Conservation (phyloP, 345 rosid species). For the Laguncularia racemosa region DNA sequence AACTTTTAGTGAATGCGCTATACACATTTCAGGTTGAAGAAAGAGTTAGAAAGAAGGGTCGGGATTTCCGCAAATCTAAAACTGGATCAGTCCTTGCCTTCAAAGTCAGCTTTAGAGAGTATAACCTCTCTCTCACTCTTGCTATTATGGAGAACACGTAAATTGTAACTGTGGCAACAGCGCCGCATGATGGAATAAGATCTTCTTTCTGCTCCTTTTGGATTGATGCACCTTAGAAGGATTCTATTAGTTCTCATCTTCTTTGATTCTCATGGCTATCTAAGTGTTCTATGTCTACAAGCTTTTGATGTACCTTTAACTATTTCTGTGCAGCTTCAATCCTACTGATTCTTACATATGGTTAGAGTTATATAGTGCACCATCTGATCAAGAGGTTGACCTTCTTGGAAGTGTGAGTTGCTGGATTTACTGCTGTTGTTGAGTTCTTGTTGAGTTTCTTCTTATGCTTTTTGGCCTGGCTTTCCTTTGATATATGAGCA, state of each 20-base stretch:
- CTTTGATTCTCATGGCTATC: not conserved
- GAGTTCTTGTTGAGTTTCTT: not conserved
- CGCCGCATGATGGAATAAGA: not conserved
- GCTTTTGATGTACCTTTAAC: not conserved
- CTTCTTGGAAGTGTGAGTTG: slow-evolving; percentile 69
- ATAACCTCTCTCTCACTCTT: slow-evolving; percentile 13
- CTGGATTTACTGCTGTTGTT: not conserved
- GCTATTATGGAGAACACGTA: not conserved
- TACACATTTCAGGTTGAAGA: slow-evolving; percentile 55
- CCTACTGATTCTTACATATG: slow-evolving; percentile 77
- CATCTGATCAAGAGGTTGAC: slow-evolving; percentile 80
- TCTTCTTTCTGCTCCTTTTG: not conserved
- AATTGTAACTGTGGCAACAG: too few species aligned
- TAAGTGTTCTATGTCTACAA: too few species aligned
- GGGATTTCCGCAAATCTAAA: slow-evolving; percentile 56
- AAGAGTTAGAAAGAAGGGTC: slow-evolving; percentile 74
- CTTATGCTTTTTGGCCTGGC: not conserved
- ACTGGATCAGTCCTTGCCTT: slow-evolving; percentile 81
- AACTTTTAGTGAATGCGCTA: not conserved
- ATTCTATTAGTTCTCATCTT: not conserved
- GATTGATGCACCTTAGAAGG: too few species aligned
- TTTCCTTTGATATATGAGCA: slow-evolving; percentile 18
- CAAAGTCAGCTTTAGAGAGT: slow-evolving; percentile 95
- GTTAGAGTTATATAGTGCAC: slow-evolving; percentile 83
- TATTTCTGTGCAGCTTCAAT: slow-evolving; percentile 50